Evolutionary conservation across 2,329 filamentous ascomycete genomes (phyloP).

Genomic region (Penicillium rolfsii): DNA sequence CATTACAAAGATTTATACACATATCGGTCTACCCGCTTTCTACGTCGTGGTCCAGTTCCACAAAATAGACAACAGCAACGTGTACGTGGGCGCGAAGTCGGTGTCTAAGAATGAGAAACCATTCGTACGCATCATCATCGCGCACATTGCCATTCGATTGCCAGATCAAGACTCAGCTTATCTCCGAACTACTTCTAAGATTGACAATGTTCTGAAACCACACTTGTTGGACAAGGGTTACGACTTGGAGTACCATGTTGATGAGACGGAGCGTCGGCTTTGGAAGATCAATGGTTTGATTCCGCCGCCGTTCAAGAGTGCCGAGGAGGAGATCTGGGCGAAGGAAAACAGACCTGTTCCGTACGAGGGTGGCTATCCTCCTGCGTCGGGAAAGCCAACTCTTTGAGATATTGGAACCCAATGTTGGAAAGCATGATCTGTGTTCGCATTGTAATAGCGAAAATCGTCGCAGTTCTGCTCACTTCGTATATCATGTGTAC

Average conservation of each 20-base stretch:
- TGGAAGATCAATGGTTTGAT: constrained; percentile 32
- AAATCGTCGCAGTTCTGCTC: not conserved
- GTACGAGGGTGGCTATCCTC: constrained; percentile 19
- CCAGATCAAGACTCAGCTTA: constrained; percentile 15
- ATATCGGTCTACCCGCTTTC: constrained; percentile 32
- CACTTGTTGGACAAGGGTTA: constrained; percentile 25
- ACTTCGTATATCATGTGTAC: too few species aligned
- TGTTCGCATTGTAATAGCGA: not conserved
- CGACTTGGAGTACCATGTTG: constrained; percentile 30
- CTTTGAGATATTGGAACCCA: not conserved
- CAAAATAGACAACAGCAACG: constrained; percentile 9
- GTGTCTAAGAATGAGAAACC: constrained; percentile 5
- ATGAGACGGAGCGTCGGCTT: constrained; percentile 25
- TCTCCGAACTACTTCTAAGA: constrained; percentile 3
- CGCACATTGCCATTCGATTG: constrained; percentile 22
- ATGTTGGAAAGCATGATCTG: not conserved
- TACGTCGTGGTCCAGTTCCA: constrained; percentile 37
- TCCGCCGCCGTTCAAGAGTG: constrained; percentile 24
- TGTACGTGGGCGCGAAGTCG: constrained; percentile 19
- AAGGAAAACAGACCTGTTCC: constrained; percentile 17
- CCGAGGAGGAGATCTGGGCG: constrained; percentile 18
- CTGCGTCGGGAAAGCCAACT: not conserved
- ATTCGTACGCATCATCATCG: constrained; percentile 28
- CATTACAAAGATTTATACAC: constrained; percentile 33
- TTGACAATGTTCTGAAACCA: constrained; percentile 23